Percentiles rank a stretch among this genome's conserved stretches.
Evolutionary conservation across 306 rosid species (phyloP).

Genomic region (Cucurbita maxima): DNA sequence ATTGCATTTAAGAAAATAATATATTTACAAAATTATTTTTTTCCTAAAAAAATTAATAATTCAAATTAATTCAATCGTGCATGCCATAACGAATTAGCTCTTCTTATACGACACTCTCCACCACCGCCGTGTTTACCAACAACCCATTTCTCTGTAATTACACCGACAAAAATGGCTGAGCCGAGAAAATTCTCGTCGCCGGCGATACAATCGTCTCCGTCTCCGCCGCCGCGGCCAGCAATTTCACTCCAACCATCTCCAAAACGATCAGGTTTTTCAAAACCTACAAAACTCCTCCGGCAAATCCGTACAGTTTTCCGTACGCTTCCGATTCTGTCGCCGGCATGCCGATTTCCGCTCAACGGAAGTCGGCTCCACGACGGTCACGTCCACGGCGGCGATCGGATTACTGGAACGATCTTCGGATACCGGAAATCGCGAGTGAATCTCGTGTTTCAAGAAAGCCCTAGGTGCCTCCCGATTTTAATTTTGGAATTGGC

Average conservation of each 20-base stretch:
- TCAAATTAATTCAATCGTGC: not conserved
- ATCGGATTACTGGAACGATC: conserved; percentile 55
- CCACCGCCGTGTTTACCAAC: not conserved
- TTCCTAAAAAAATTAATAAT: not conserved
- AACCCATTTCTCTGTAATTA: not conserved
- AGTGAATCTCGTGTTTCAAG: conserved; percentile 57
- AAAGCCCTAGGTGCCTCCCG: conserved; percentile 42
- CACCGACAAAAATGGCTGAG: not conserved
- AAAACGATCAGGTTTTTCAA: conserved; percentile 19
- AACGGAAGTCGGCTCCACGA: conserved; percentile 18
- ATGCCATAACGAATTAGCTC: not conserved
- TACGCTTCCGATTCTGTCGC: conserved; percentile 55
- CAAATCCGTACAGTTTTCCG: conserved; percentile 39
- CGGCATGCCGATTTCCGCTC: conserved; percentile 43
- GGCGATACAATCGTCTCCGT: not conserved
- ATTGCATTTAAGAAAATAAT: not conserved
- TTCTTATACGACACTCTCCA: not conserved
- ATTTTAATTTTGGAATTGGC: conserved; percentile 52
- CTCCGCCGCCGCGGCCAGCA: not conserved
- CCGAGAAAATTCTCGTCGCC: not conserved
- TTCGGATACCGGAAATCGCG: conserved; percentile 51
- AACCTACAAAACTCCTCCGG: conserved; percentile 20
- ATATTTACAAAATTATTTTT: not conserved
- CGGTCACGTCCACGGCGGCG: conserved; percentile 36
- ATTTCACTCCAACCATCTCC: conserved; percentile 57